Percentiles rank a stretch among this genome's conserved stretches.
Conservation (phyloP, 768 basidiomycete species). For the Lactarius deliciosus region DNA sequence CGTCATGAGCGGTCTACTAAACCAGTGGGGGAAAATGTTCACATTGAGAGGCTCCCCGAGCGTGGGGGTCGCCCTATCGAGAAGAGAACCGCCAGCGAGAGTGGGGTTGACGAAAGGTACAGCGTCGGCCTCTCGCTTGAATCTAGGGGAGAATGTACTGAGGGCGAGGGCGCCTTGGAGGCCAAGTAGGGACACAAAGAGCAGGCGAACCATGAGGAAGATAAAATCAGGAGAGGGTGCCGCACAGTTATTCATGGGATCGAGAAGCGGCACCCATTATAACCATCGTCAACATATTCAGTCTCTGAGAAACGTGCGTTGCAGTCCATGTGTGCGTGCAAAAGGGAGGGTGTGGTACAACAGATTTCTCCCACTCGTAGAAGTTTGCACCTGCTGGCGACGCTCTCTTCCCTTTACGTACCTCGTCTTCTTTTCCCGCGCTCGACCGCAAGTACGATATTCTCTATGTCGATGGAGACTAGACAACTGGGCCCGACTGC, state of each 20-base stretch:
- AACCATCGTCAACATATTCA: neutral
- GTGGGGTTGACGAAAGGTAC: slow-evolving; percentile 2
- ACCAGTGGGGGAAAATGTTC: neutral
- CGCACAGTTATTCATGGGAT: neutral
- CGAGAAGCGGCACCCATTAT: neutral
- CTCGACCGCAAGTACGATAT: neutral
- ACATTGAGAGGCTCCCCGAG: slow-evolving; percentile 30
- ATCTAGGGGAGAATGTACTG: neutral
- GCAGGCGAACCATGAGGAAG: slow-evolving; percentile 12
- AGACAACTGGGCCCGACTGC: neutral
- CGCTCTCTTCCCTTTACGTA: neutral
- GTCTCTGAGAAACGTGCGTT: neutral
- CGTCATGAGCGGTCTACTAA: neutral
- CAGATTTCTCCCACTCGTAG: neutral
- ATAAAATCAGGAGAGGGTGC: neutral
- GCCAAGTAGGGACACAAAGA: slow-evolving; percentile 8
- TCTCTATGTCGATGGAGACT: neutral
- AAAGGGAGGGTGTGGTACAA: neutral
- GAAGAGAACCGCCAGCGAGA: slow-evolving; percentile 1
- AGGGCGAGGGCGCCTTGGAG: slow-evolving; percentile 11
- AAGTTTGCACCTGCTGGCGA: neutral
- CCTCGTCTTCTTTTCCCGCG: neutral
- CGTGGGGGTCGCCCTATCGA: neutral
- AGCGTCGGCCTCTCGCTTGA: neutral
- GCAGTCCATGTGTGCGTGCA: neutral